Conservation (phyloP, 2,329 filamentous ascomycete genomes). For the Curvularia verruculosa region DNA sequence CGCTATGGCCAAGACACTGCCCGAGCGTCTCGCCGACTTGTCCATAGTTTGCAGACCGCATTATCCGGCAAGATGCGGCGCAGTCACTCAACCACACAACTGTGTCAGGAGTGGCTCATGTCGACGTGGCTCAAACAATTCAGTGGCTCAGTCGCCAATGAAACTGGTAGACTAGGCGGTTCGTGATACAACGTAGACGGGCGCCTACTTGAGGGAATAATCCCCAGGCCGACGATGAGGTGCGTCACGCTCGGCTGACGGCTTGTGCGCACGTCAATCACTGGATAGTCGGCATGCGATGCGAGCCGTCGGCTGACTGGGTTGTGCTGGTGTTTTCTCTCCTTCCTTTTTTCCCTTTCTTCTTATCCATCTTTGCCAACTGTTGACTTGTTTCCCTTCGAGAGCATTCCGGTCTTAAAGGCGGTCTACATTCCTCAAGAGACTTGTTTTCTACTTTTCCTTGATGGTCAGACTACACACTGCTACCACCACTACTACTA, state of each 20-base stretch:
- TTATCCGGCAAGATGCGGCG: slow-evolving; percentile 13
- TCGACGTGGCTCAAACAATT: slow-evolving; percentile 9
- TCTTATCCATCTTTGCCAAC: neutral
- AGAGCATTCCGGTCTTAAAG: no score
- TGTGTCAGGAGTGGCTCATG: slow-evolving; percentile 14
- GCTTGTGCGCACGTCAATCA: slow-evolving; percentile 13
- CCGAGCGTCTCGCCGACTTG: slow-evolving; percentile 4
- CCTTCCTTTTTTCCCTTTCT: slow-evolving; percentile 5
- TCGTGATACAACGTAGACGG: slow-evolving; percentile 2
- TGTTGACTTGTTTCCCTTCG: neutral
- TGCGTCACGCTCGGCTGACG: slow-evolving; percentile 19
- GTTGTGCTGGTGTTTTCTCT: slow-evolving; percentile 4
- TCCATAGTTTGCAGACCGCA: slow-evolving; percentile 4
- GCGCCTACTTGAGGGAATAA: slow-evolving; percentile 4
- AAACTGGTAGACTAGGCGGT: neutral
- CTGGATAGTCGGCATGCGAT: slow-evolving; percentile 10
- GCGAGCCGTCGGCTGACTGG: slow-evolving; percentile 5
- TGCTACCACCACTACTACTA: neutral
- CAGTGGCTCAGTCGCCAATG: slow-evolving; percentile 18
- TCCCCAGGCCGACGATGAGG: neutral
- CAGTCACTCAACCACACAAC: slow-evolving; percentile 19
- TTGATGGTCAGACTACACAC: neutral
- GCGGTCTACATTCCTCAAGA: neutral
- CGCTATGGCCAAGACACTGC: neutral
- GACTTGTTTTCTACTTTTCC: neutral